Evolutionary conservation across 441 rosid genomes (phyloP).

Genomic region (Corymbia calophylla): DNA sequence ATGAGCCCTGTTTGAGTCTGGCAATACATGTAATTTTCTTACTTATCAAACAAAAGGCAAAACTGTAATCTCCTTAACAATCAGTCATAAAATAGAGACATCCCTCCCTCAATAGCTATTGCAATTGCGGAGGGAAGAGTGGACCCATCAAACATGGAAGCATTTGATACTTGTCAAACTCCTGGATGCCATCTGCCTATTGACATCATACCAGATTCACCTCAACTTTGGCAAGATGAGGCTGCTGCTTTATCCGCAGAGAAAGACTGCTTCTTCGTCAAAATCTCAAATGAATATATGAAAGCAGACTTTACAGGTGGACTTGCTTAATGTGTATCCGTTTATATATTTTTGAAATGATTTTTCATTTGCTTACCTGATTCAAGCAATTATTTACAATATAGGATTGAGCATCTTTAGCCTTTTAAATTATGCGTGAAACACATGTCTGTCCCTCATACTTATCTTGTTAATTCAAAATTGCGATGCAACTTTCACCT

Average conservation of each 20-base stretch:
- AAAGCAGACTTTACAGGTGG: conserved; percentile 20
- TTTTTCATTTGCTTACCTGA: neutral
- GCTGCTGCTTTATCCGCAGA: conserved; percentile 3
- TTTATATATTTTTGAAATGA: neutral
- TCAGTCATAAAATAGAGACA: conserved; percentile 38
- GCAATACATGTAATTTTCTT: neutral
- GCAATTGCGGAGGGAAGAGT: conserved; percentile 74
- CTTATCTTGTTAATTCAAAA: neutral
- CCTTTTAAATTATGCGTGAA: neutral
- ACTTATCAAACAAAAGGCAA: neutral
- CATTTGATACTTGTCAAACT: conserved; percentile 33
- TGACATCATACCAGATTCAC: conserved; percentile 1
- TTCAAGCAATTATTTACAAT: neutral
- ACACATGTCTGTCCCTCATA: neutral
- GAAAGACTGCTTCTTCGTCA: conserved; percentile 19
- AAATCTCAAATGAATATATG: conserved; percentile 17
- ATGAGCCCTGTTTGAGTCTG: neutral
- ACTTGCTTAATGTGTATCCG: neutral
- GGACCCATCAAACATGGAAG: conserved; percentile 63
- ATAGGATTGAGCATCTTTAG: neutral
- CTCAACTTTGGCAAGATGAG: conserved; percentile 19
- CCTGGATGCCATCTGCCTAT: conserved; percentile 13
- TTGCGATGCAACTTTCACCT: neutral
- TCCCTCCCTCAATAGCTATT: conserved; percentile 55
- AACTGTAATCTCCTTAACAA: neutral